Evolutionary conservation across 805 yeast species (phyloP).

Genomic region (Phaffomyces antillensis): DNA sequence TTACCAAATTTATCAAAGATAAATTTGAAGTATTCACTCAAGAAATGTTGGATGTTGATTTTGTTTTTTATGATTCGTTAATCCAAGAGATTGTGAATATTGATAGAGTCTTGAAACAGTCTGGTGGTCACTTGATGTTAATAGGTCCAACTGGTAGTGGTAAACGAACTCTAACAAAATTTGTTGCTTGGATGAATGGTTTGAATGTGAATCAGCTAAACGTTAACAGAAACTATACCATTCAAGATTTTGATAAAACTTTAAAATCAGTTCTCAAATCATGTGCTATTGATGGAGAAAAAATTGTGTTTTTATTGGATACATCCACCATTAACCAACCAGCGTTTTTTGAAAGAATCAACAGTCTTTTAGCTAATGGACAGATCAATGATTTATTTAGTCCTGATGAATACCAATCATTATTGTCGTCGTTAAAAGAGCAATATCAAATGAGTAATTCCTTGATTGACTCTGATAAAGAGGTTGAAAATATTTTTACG

Average conservation of each 20-base stretch:
- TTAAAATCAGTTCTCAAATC: conserved; percentile 46
- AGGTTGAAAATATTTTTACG: conserved; percentile 69
- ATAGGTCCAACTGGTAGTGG: conserved; percentile 84
- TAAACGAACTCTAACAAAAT: conserved; percentile 63
- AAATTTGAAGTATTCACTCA: conserved; percentile 68
- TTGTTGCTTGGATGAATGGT: conserved; percentile 92
- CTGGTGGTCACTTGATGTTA: conserved; percentile 84
- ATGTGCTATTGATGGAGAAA: conserved; percentile 50
- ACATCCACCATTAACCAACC: conserved; percentile 74
- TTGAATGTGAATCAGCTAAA: conserved; percentile 49
- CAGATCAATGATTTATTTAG: conserved; percentile 87
- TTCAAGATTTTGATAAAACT: conserved; percentile 60
- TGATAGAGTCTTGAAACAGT: conserved; percentile 75
- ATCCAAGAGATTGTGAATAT: conserved; percentile 70
- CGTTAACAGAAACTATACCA: conserved; percentile 45
- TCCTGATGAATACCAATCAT: conserved; percentile 53
- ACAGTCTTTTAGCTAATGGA: conserved; percentile 86
- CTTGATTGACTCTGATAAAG: conserved; percentile 59
- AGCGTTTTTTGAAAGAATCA: conserved; percentile 84
- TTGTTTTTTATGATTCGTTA: conserved; percentile 62
- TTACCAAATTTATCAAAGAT: conserved; percentile 51
- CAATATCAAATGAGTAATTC: conserved; percentile 55
- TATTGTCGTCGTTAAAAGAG: conserved; percentile 50
- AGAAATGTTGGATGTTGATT: conserved; percentile 57
- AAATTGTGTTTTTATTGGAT: conserved; percentile 66